phyloP scores from a whole-genome alignment of 1,139 yeast genomes.

The Yamadazyma buinensis region DNA sequence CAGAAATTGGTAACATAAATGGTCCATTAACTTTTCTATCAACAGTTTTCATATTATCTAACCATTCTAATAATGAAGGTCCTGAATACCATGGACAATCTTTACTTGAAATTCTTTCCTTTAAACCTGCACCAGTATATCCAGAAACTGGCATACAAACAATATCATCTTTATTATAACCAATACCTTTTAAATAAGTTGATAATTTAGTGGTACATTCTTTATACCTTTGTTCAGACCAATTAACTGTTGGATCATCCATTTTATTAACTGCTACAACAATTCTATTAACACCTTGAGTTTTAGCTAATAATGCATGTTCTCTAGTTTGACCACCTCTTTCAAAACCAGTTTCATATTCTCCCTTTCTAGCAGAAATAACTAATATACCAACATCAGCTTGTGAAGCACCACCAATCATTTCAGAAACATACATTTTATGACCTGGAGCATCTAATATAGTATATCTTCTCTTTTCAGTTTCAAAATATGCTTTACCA shows the following conservation, averaged over 20 bases:
- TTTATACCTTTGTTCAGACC: constrained; percentile 96
- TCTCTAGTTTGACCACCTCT: constrained; percentile 99
- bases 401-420: constrained; percentile 99
- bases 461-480: constrained; percentile 96
- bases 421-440: constrained; percentile 96
- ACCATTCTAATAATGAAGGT: constrained; percentile 84
- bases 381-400: constrained; percentile 97
- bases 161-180: constrained; percentile 83
- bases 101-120: constrained; percentile 68
- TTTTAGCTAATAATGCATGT: constrained; percentile 95
- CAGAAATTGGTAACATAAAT: constrained; percentile 92
- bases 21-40: constrained; percentile 91
- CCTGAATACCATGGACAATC: constrained; percentile 94
- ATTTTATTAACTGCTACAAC: constrained; percentile 94
- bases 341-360: constrained; percentile 98
- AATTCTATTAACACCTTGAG: constrained; percentile 94
- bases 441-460: constrained; percentile 99
- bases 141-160: constrained; percentile 97
- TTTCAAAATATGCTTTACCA: constrained; percentile 95
- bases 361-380: constrained; percentile 98
- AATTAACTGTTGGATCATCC: constrained; percentile 95
- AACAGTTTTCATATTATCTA: constrained; percentile 77
- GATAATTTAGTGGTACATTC: constrained; percentile 88
- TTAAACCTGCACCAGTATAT: constrained; percentile 94
- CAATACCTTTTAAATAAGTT: constrained; percentile 80